These are phyloP conservation scores for Penicillium herquei DNA, from an alignment of 495 filamentous ascomycete genomes.

Conservation along the genomic window DNA sequence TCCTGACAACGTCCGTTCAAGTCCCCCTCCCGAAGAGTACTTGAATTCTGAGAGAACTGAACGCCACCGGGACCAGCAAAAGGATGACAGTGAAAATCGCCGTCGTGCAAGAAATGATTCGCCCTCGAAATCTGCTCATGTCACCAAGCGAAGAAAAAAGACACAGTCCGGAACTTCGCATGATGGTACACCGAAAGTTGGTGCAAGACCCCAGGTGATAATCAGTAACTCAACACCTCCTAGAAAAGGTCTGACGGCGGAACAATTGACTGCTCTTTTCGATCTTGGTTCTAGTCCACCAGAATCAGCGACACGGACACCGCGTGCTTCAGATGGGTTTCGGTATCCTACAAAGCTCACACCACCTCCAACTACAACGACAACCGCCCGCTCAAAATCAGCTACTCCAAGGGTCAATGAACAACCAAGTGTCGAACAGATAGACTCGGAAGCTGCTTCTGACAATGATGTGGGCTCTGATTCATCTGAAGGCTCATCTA, in stretches of 20 bases:
- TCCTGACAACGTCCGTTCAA: conserved; percentile 29
- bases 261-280: conserved; percentile 28
- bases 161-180: conserved; percentile 20
- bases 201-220: conserved; percentile 23
- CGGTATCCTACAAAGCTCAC: conserved; percentile 40
- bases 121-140: conserved; percentile 1
- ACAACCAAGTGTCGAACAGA: conserved; percentile 1
- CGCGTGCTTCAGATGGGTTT: conserved; percentile 28
- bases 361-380: conserved; percentile 32
- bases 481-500: conserved; percentile 13
- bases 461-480: conserved; percentile 21
- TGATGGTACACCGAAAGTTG: conserved; percentile 6
- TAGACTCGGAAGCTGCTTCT: conserved; percentile 18
- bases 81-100: neutral
- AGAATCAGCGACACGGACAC: conserved; percentile 21
- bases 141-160: conserved; percentile 34
- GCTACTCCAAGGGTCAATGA: conserved; percentile 8
- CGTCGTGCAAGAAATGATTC: neutral
- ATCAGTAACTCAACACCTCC: conserved; percentile 22
- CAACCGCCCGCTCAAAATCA: conserved; percentile 25
- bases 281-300: conserved; percentile 44
- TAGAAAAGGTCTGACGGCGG: conserved; percentile 3
- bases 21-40: conserved; percentile 30
- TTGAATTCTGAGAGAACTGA: conserved; percentile 12
- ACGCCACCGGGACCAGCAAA: conserved; percentile 5